These are phyloP conservation scores for Crassisporium funariophilum DNA, from an alignment of 768 basidiomycete genomes.

Conservation along the genomic window DNA sequence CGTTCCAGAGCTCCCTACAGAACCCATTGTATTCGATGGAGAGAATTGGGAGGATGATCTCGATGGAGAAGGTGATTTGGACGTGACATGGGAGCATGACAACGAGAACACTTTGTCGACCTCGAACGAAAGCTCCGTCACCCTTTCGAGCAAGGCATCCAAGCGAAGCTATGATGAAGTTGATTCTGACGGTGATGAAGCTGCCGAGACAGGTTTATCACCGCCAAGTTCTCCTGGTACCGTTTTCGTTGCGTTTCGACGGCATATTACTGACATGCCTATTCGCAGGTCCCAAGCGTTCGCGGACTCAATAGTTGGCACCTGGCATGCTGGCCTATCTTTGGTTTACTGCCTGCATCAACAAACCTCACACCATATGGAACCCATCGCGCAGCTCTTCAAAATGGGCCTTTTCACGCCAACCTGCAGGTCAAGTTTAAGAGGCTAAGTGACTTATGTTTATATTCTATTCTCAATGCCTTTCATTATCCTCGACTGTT, in stretches of 20 bases:
- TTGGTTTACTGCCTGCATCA: background rate
- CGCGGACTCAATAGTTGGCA: conserved; percentile 41
- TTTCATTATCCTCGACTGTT: conserved; percentile 1
- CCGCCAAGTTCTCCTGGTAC: conserved; percentile 49
- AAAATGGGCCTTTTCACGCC: no score
- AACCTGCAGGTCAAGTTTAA: conserved; percentile 21
- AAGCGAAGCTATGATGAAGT: conserved; percentile 56
- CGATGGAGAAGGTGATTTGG: conserved; percentile 49
- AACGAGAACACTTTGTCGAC: conserved; percentile 44
- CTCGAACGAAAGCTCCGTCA: conserved; percentile 55
- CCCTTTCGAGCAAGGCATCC: conserved; percentile 59
- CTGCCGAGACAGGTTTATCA: conserved; percentile 32
- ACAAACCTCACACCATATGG: no score
- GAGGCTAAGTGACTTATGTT: conserved; percentile 32
- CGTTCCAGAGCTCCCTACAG: conserved; percentile 7
- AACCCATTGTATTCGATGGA: conserved; percentile 3
- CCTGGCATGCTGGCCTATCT: background rate
- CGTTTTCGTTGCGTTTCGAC: background rate
- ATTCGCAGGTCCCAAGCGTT: conserved; percentile 44
- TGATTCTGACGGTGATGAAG: conserved; percentile 38
- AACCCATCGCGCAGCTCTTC: no score
- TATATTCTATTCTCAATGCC: conserved; percentile 12
- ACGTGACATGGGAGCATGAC: conserved; percentile 46
- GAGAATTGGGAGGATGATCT: conserved; percentile 40
- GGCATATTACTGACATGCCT: background rate